phyloP scores from a whole-genome alignment of 805 yeast species.

The Clavispora phyllophila region DNA sequence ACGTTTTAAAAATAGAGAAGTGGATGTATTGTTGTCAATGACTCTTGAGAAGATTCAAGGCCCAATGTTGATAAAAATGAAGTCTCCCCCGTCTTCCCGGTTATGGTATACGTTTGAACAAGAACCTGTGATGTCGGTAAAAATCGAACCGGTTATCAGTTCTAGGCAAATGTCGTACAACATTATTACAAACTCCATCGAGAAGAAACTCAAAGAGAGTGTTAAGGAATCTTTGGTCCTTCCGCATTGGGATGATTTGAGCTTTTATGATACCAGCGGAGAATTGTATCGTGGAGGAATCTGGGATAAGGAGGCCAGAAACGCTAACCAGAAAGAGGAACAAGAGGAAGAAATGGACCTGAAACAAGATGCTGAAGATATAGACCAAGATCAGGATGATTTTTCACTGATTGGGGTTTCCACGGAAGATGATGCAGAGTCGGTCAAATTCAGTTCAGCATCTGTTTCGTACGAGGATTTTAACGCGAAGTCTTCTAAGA shows the following conservation, averaged over 20 bases:
- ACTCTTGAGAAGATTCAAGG: slow-evolving; percentile 70
- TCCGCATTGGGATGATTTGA: slow-evolving; percentile 87
- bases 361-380: not conserved
- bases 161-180: slow-evolving; percentile 74
- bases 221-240: slow-evolving; percentile 72
- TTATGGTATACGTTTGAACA: slow-evolving; percentile 84
- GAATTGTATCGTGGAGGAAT: slow-evolving; percentile 90
- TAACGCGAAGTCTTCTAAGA: slow-evolving; percentile 1
- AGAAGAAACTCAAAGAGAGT: slow-evolving; percentile 72
- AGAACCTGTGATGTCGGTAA: slow-evolving; percentile 71
- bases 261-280: slow-evolving; percentile 57
- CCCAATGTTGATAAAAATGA: slow-evolving; percentile 59
- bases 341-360: not conserved
- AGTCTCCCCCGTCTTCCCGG: slow-evolving; percentile 88
- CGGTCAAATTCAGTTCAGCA: slow-evolving; percentile 1
- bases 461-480: not conserved
- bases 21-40: slow-evolving; percentile 66
- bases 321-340: not conserved
- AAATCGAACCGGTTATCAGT: slow-evolving; percentile 87
- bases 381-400: not conserved
- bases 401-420: not conserved
- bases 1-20: slow-evolving; percentile 68
- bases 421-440: slow-evolving; percentile 2
- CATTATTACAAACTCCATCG: slow-evolving; percentile 75
- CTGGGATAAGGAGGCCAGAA: slow-evolving; percentile 53